These are phyloP conservation scores for Leucocoprinus birnbaumii DNA, from an alignment of 768 basidiomycete species.

Conservation along the genomic window DNA sequence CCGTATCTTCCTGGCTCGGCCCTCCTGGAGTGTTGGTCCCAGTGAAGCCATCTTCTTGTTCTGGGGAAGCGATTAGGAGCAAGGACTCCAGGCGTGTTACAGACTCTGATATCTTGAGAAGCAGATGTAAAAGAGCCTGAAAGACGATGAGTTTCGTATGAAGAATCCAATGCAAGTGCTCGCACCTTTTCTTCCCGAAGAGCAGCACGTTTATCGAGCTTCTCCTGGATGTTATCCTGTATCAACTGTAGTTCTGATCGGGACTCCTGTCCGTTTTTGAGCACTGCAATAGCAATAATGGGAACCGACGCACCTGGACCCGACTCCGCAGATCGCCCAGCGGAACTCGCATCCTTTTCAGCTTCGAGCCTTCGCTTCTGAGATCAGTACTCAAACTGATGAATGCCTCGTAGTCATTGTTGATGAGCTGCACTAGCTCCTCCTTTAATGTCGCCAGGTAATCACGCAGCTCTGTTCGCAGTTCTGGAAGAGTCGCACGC, in stretches of 20 bases:
- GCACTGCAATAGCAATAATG: background rate
- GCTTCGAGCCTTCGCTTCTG: constrained; percentile 74
- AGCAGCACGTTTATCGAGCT: constrained; percentile 67
- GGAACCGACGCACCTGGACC: constrained; percentile 56
- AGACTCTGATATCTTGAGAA: constrained; percentile 92
- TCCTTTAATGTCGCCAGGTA: constrained; percentile 85
- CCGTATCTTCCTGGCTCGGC: constrained; percentile 36
- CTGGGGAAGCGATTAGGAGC: constrained; percentile 62
- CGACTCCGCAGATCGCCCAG: constrained; percentile 59
- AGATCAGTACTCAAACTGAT: constrained; percentile 94
- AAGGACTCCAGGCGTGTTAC: constrained; percentile 85
- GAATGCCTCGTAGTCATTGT: constrained; percentile 97
- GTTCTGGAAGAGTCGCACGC: constrained; percentile 82
- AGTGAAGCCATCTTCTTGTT: constrained; percentile 36
- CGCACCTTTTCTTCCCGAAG: constrained; percentile 85
- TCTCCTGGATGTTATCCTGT: constrained; percentile 74
- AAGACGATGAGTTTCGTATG: constrained; percentile 5
- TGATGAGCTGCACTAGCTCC: constrained; percentile 93
- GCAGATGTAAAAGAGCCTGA: constrained; percentile 79
- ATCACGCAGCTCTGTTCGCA: constrained; percentile 82
- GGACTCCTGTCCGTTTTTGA: constrained; percentile 43
- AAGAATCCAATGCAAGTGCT: constrained; percentile 2
- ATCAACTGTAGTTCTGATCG: constrained; percentile 60
- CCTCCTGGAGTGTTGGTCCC: constrained; percentile 31
- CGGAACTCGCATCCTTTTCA: constrained; percentile 68